Evolutionary conservation across 169 alveolate genomes (phyloP).

Genomic region (Neospora caninum): DNA sequence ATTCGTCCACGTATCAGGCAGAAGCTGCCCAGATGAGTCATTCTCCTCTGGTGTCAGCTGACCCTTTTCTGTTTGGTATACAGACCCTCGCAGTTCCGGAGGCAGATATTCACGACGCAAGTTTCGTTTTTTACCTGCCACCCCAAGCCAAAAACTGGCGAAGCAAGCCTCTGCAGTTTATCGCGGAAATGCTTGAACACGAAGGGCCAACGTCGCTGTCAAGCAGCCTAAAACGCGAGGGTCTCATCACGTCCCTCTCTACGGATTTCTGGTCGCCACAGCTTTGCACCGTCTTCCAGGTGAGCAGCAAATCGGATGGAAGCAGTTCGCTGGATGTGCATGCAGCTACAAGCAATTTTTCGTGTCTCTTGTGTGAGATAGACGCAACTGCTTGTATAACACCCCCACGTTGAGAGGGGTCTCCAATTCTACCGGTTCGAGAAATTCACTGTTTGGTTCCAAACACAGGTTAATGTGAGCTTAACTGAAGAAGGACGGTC

Average conservation of each 20-base stretch:
- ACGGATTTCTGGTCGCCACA: slow-evolving; percentile 20
- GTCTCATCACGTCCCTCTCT: slow-evolving; percentile 70
- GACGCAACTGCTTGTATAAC: too few relatives aligned
- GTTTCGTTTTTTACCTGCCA: slow-evolving; percentile 45
- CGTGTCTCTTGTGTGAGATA: too few relatives aligned
- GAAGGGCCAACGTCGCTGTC: slow-evolving; percentile 81
- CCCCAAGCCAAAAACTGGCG: slow-evolving; percentile 35
- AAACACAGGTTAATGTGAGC: slow-evolving; percentile 13
- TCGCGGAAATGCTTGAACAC: slow-evolving; percentile 75
- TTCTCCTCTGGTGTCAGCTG: neutral
- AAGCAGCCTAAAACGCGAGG: slow-evolving; percentile 76
- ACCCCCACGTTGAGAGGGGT: too few relatives aligned
- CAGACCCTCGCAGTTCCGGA: slow-evolving; percentile 37
- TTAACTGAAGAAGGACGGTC: slow-evolving; percentile 34
- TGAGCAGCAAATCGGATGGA: neutral
- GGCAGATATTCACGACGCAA: slow-evolving; percentile 10
- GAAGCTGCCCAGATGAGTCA: neutral
- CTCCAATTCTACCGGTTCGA: too few relatives aligned
- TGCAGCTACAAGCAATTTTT: too few relatives aligned
- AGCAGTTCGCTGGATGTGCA: neutral
- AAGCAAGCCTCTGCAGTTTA: slow-evolving; percentile 18
- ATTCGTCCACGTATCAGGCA: too few relatives aligned
- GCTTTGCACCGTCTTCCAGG: slow-evolving; percentile 57
- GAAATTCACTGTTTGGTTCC: neutral
- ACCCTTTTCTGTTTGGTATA: neutral